Evolutionary conservation across 108 stramenopile genomes (phyloP).

Genomic region (Nitzschia sp.): DNA sequence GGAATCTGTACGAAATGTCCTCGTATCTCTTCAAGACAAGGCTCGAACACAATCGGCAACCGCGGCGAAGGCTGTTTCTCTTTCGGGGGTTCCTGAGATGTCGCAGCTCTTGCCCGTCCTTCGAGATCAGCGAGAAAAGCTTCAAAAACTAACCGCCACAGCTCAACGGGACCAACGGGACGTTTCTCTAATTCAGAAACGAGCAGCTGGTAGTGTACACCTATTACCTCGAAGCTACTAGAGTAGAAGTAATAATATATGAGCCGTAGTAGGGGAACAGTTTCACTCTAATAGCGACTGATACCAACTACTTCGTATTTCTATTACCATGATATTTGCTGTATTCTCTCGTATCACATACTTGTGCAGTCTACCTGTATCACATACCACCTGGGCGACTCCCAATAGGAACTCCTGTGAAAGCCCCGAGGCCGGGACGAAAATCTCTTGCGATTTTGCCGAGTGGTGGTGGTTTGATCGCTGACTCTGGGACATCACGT

Average conservation of each 20-base stretch:
- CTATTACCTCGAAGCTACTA: neutral
- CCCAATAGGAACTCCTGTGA: constrained; percentile 43
- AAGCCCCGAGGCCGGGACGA: constrained; percentile 67
- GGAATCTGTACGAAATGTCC: constrained; percentile 20
- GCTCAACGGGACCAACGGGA: constrained; percentile 46
- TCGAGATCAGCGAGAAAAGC: constrained; percentile 32
- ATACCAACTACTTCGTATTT: too few relatives aligned
- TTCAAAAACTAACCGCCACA: constrained; percentile 20
- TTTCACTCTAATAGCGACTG: too few relatives aligned
- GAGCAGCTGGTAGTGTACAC: constrained; percentile 9
- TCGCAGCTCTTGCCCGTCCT: constrained; percentile 27
- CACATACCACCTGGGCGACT: constrained; percentile 46
- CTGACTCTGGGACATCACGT: constrained; percentile 72
- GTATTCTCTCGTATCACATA: too few relatives aligned
- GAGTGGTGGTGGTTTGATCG: constrained; percentile 71
- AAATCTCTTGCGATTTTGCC: constrained; percentile 60
- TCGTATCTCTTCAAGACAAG: constrained; percentile 23
- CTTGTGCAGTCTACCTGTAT: too few relatives aligned
- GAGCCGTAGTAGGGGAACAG: too few relatives aligned
- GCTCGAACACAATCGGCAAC: constrained; percentile 20
- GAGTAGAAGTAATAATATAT: too few relatives aligned
- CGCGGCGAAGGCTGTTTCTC: neutral
- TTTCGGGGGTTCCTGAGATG: constrained; percentile 2
- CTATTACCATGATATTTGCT: too few relatives aligned
- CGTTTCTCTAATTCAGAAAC: constrained; percentile 80